Evolutionary conservation across 352 stramenopile species (phyloP).

Genomic region (Phytophthora lateralis): DNA sequence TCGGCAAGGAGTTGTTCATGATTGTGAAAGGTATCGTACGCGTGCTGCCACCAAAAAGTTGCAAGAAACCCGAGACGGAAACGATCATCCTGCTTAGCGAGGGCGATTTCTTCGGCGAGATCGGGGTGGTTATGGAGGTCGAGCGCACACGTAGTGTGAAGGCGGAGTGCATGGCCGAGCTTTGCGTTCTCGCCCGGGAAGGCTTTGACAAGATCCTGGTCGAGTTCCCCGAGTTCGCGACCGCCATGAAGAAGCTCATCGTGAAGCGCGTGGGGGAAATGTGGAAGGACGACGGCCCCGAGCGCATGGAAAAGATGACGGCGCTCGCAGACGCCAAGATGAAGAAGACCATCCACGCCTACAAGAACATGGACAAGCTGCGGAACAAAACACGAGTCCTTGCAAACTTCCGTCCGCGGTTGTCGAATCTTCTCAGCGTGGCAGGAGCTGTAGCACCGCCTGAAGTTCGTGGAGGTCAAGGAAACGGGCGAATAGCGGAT

Average conservation of each 20-base stretch:
- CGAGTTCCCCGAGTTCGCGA: slow-evolving; percentile 75
- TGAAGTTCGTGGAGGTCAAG: slow-evolving; percentile 8
- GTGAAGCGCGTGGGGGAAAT: slow-evolving; percentile 72
- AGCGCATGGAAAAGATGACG: slow-evolving; percentile 74
- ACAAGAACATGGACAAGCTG: slow-evolving; percentile 54
- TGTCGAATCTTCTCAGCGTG: slow-evolving; percentile 36
- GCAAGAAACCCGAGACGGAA: slow-evolving; percentile 26
- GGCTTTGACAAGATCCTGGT: slow-evolving; percentile 74
- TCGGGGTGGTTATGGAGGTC: slow-evolving; percentile 71
- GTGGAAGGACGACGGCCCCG: slow-evolving; percentile 45
- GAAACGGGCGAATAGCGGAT: slow-evolving; percentile 8
- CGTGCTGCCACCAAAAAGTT: slow-evolving; percentile 51
- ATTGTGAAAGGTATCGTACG: slow-evolving; percentile 74
- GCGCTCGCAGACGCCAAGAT: slow-evolving; percentile 63
- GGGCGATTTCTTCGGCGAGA: slow-evolving; percentile 71
- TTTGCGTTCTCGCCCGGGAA: slow-evolving; percentile 64
- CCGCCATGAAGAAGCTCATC: slow-evolving; percentile 70
- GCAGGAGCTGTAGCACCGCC: slow-evolving; percentile 9
- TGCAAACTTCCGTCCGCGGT: slow-evolving; percentile 28
- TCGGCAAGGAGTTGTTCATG: slow-evolving; percentile 74
- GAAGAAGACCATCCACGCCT: slow-evolving; percentile 59
- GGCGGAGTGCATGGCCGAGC: slow-evolving; percentile 68
- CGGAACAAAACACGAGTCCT: slow-evolving; percentile 42
- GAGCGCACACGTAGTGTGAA: slow-evolving; percentile 65
- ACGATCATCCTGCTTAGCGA: slow-evolving; percentile 66